These are phyloP conservation scores for Capsicum rhomboideum DNA, from an alignment of 257 asterid genomes.

Conservation along the genomic window DNA sequence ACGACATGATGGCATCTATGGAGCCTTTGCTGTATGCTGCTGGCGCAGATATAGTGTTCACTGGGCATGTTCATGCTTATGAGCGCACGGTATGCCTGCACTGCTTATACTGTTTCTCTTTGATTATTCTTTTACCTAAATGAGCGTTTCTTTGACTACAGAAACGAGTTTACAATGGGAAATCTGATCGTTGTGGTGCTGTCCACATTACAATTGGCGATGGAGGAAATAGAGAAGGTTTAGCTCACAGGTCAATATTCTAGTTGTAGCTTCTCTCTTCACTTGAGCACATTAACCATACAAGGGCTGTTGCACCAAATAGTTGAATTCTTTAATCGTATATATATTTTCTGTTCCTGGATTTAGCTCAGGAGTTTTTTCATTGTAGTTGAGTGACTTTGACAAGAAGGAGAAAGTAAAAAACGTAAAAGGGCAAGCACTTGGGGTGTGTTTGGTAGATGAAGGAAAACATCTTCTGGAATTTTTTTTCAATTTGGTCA, in stretches of 20 bases:
- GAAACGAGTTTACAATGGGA: constrained; percentile 57
- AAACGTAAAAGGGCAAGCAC: background rate
- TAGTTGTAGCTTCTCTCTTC: background rate
- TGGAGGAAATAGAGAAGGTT: constrained; percentile 95
- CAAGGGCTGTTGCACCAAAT: background rate
- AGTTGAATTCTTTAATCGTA: background rate
- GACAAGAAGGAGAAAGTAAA: background rate
- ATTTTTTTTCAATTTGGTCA: background rate
- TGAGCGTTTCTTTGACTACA: constrained; percentile 21
- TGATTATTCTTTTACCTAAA: background rate
- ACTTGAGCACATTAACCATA: background rate
- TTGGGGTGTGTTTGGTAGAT: background rate
- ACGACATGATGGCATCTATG: constrained; percentile 74
- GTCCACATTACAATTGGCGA: constrained; percentile 93
- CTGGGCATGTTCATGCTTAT: constrained; percentile 97
- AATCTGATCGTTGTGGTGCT: constrained; percentile 61
- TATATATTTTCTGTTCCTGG: background rate
- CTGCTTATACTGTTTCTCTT: background rate
- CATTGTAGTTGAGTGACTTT: background rate
- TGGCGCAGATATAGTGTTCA: constrained; percentile 53
- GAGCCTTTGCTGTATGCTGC: constrained; percentile 76
- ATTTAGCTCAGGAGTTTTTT: background rate
- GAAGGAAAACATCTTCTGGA: background rate
- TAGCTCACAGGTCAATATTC: constrained; percentile 54
- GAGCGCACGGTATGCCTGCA: constrained; percentile 68